Evolutionary conservation across 192 early-diverging fungal genomes (phyloP), one percentile per base, ranked within the genome.

Genomic region (Linnemannia schmuckeri): DNA sequence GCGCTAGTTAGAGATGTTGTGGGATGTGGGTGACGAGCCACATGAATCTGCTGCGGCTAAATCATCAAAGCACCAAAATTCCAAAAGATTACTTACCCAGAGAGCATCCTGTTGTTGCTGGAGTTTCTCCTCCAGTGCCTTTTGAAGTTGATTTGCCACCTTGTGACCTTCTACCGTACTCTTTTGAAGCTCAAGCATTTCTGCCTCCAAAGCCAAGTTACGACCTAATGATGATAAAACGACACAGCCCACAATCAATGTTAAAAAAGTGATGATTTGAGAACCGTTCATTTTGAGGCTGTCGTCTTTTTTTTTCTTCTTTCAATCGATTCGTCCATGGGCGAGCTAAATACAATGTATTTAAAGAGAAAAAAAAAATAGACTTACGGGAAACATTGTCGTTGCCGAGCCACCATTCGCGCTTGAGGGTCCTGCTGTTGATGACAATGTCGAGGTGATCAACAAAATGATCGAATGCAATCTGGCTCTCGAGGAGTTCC

Each of bases 331-430:
- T 0, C 38, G 40, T 42, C 15, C 61, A 33, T 66, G 13, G 10
- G 1, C 9, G 1, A 33, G 9, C 7, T 66, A 8, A 44, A 12
- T 44, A n/a, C 61, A 63, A 27, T n/a, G n/a, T 4, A 57, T 7
- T 57, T 0, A 13, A 63, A 63, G 2, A 27, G 7, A 22, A 63
- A 30, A 8, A 10, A 33, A 66, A 27, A 33, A 30, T 8, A 1
- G 1, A 82, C 88, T 88, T 91, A 90, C 91, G 81, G n/a, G 91
- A 85, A 13, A 91, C 81, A 40, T 80, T 87, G 20, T 92, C 90
- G 37, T 92, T 92, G 72, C 90, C 91, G 70, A 81, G 87, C 79
- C 88, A 82, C 41, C 88, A 82, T n/a, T 90, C 91, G 37, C 82
- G 77, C 76, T 91, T 89, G 37, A 91, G 81, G 5, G 89, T 88